Evolutionary conservation across 1,284 basidiomycete species (phyloP).

Genomic region (Rhizoctonia solani): DNA sequence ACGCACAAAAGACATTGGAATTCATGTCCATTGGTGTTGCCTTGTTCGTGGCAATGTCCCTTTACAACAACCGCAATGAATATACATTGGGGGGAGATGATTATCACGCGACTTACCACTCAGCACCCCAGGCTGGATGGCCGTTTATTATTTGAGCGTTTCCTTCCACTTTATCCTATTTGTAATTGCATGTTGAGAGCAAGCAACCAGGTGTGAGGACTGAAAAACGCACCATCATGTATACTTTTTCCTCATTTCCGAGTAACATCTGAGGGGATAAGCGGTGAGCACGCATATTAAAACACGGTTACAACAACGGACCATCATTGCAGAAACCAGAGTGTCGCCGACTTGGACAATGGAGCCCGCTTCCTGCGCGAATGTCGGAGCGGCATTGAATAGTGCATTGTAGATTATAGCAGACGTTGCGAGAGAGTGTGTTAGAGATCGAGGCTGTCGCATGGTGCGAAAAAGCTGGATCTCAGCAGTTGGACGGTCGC

Average conservation of each 20-base stretch:
- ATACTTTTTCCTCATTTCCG: slow-evolving; percentile 34
- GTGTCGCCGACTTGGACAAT: slow-evolving; percentile 23
- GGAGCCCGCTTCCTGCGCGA: slow-evolving; percentile 31
- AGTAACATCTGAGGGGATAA: slow-evolving; percentile 14
- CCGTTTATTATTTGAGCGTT: slow-evolving; percentile 4
- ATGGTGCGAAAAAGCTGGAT: slow-evolving; percentile 13
- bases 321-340: slow-evolving; percentile 32
- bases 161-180: slow-evolving; percentile 31
- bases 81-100: too few species aligned
- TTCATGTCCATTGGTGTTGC: slow-evolving; percentile 50
- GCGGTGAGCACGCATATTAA: neutral
- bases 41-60: slow-evolving; percentile 43
- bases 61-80: too few species aligned
- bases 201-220: neutral
- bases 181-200: slow-evolving; percentile 13
- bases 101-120: slow-evolving; percentile 2
- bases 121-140: slow-evolving; percentile 26
- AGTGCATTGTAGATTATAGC: neutral
- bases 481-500: slow-evolving; percentile 2
- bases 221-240: slow-evolving; percentile 21
- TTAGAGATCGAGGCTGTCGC: slow-evolving; percentile 13
- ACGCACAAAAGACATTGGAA: slow-evolving; percentile 44
- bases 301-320: neutral
- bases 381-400: slow-evolving; percentile 30
- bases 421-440: slow-evolving; percentile 24